phyloP scores from a whole-genome alignment of 2,329 filamentous ascomycete species.

The Colletotrichum kahawae region DNA sequence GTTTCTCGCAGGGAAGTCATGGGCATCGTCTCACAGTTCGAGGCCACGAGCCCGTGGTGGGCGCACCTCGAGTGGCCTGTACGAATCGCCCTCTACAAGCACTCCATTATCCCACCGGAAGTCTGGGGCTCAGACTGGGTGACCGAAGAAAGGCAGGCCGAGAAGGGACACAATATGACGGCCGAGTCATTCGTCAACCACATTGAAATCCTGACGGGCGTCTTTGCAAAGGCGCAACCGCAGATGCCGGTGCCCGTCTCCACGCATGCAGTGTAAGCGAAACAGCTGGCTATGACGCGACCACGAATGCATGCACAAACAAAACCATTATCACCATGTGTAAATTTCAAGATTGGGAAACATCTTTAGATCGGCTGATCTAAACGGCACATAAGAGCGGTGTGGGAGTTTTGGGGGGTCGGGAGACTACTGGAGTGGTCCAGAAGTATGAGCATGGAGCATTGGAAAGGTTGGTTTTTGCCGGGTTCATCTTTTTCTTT shows the following conservation, averaged over 20 bases:
- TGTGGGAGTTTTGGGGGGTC: neutral
- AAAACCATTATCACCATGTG: neutral
- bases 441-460: neutral
- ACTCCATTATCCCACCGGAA: constrained; percentile 56
- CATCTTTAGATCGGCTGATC: neutral
- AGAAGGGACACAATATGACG: constrained; percentile 30
- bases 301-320: neutral
- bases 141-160: constrained; percentile 42
- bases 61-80: constrained; percentile 66
- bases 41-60: constrained; percentile 65
- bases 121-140: constrained; percentile 62
- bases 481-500: neutral
- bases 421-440: neutral
- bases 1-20: constrained; percentile 70
- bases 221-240: constrained; percentile 35
- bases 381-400: neutral
- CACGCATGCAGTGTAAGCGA: constrained; percentile 8
- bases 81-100: constrained; percentile 62
- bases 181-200: constrained; percentile 43
- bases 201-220: constrained; percentile 50
- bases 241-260: constrained; percentile 27
- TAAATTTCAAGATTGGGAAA: neutral
- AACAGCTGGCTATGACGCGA: constrained; percentile 12
- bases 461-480: neutral
- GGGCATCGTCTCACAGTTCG: constrained; percentile 65